A percentile compares a stretch with the other conserved stretches of the same genome.
Evolutionary conservation across 2,329 filamentous ascomycete species (phyloP).

Genomic region (Paecilomyces fulvus): DNA sequence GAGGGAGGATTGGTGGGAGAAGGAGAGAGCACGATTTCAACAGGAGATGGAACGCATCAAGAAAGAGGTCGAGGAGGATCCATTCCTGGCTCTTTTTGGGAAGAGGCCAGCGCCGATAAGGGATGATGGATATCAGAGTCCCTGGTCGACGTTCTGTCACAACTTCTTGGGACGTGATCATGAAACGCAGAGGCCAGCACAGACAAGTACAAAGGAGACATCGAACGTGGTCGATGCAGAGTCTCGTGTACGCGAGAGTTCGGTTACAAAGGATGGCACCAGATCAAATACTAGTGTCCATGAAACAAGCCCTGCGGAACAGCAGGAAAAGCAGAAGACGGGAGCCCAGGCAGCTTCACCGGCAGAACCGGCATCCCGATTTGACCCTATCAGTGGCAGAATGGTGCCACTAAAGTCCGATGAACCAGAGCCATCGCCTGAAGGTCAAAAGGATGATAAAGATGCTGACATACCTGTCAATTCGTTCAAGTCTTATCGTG

Average conservation of each 20-base stretch:
- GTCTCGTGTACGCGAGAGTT: background rate
- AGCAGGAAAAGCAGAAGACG: background rate
- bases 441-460: background rate
- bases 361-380: constrained; percentile 17
- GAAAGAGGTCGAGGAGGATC: constrained; percentile 28
- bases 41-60: constrained; percentile 29
- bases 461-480: constrained; percentile 2
- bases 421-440: background rate
- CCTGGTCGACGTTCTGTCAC: constrained; percentile 23
- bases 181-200: constrained; percentile 1
- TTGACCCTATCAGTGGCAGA: constrained; percentile 35
- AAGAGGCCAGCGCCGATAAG: constrained; percentile 19
- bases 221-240: background rate
- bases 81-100: constrained; percentile 34
- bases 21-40: constrained; percentile 13
- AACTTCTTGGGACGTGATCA: constrained; percentile 16
- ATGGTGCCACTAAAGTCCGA: constrained; percentile 22
- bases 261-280: constrained; percentile 5
- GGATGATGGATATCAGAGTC: constrained; percentile 12
- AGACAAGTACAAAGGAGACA: constrained; percentile 1
- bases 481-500: background rate
- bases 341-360: background rate
- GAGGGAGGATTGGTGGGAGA: constrained; percentile 11
- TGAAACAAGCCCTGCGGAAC: background rate
- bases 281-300: background rate